A percentile compares a stretch with the other conserved stretches of the same genome.
These are phyloP conservation scores for Echinosophora koreensis DNA, from an alignment of 306 rosid species.

Conservation along the genomic window DNA sequence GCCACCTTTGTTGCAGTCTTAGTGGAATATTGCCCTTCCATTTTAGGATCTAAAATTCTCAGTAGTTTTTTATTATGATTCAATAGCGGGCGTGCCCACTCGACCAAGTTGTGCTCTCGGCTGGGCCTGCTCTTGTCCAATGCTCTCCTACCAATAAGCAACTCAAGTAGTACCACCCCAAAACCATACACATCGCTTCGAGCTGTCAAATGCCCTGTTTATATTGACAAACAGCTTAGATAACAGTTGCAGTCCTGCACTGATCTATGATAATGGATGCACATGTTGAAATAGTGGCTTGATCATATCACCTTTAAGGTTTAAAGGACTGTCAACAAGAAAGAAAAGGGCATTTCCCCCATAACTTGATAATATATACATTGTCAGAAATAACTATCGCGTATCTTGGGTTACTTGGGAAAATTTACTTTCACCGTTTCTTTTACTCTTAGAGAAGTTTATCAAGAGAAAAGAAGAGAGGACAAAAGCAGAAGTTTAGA, in stretches of 20 bases:
- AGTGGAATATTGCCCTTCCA: conserved; percentile 82
- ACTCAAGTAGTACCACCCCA: conserved; percentile 91
- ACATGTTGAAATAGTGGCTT: conserved; percentile 21
- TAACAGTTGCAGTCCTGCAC: conserved; percentile 21
- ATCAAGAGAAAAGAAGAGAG: conserved; percentile 10
- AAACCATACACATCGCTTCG: conserved; percentile 95
- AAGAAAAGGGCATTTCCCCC: not conserved
- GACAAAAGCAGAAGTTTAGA: conserved; percentile 5
- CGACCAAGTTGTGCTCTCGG: conserved; percentile 90
- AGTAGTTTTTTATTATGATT: conserved; percentile 81
- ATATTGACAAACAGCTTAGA: conserved; percentile 43
- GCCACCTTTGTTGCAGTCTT: conserved; percentile 77
- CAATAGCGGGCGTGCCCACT: conserved; percentile 92
- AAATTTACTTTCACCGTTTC: conserved; percentile 7
- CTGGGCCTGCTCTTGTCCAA: conserved; percentile 94
- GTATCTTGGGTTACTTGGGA: not conserved
- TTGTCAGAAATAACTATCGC: not conserved
- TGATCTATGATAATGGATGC: not conserved
- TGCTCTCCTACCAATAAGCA: conserved; percentile 90
- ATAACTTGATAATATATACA: not conserved
- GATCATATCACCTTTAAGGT: conserved; percentile 12
- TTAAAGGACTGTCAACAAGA: conserved; percentile 32
- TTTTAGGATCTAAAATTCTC: conserved; percentile 79
- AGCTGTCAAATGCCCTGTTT: conserved; percentile 91
- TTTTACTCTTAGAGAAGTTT: conserved; percentile 3